Evolutionary conservation across 768 basidiomycete genomes (phyloP).

Genomic region (Pulveroboletus sp.): DNA sequence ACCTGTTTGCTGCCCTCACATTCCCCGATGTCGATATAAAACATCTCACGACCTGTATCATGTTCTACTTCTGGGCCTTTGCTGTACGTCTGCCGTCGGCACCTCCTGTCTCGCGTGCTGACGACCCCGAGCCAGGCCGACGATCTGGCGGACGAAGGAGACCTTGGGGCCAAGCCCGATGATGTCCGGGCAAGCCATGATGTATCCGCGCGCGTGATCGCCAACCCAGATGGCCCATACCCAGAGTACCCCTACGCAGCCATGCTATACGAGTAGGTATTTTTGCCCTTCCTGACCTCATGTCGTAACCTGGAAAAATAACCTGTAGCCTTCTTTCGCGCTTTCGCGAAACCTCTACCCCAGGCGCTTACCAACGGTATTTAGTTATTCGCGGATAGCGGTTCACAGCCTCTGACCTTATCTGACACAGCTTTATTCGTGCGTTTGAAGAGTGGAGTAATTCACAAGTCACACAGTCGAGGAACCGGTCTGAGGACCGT

Average conservation of each 20-base stretch:
- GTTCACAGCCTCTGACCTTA: background rate
- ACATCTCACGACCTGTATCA: constrained; percentile 34
- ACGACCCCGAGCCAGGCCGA: constrained; percentile 26
- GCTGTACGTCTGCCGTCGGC: constrained; percentile 21
- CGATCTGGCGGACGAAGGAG: constrained; percentile 35
- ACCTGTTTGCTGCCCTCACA: constrained; percentile 35
- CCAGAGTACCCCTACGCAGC: constrained; percentile 35
- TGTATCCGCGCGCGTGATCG: constrained; percentile 29
- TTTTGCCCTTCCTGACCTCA: background rate
- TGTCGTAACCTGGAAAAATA: constrained; percentile 10
- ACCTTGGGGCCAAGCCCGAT: constrained; percentile 32
- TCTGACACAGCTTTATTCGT: constrained; percentile 26
- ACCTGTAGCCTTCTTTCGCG: constrained; percentile 28
- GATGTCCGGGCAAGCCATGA: constrained; percentile 31
- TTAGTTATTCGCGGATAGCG: background rate
- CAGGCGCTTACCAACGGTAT: constrained; percentile 33
- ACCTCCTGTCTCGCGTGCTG: background rate
- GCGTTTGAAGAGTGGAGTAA: constrained; percentile 35
- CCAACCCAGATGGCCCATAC: constrained; percentile 23
- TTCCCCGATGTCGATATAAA: constrained; percentile 35
- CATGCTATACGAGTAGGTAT: constrained; percentile 36
- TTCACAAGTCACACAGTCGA: constrained; percentile 34
- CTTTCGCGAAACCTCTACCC: constrained; percentile 34
- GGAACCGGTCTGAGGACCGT: constrained; percentile 32
- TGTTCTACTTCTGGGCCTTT: constrained; percentile 38